phyloP scores from a whole-genome alignment of 805 yeast species.

The Starmerella bombi region DNA sequence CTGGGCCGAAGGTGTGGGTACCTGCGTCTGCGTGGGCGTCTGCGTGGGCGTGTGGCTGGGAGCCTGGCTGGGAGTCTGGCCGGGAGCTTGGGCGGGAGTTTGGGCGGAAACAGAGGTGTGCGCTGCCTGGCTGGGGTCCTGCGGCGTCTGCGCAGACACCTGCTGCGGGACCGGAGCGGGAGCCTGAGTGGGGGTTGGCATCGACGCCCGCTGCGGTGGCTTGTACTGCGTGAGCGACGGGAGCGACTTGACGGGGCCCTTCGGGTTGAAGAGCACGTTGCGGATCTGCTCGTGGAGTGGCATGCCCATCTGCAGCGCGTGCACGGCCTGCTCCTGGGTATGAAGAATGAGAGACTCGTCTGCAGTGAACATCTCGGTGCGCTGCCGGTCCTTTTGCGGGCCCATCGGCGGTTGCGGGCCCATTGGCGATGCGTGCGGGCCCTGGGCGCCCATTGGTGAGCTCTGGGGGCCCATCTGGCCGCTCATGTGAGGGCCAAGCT shows the following conservation, averaged over 20 bases:
- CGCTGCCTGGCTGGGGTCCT: too few species aligned
- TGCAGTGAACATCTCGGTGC: slow-evolving; percentile 11
- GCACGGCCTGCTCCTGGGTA: slow-evolving; percentile 14
- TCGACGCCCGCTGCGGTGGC: too few species aligned
- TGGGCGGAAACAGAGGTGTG: too few species aligned
- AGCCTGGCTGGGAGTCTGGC: too few species aligned
- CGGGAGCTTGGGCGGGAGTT: too few species aligned
- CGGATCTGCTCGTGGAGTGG: slow-evolving; percentile 9
- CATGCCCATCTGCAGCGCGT: slow-evolving; percentile 11
- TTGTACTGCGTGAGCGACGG: slow-evolving; percentile 8
- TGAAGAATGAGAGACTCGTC: slow-evolving; percentile 10
- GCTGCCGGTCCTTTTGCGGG: not conserved
- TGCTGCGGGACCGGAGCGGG: too few species aligned
- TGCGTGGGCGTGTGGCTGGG: too few species aligned
- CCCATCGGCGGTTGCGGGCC: not conserved
- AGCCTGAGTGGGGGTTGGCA: too few species aligned
- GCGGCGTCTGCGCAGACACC: not conserved
- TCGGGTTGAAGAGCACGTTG: slow-evolving; percentile 8
- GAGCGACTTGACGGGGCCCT: slow-evolving; percentile 6
- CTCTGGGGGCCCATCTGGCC: not conserved
- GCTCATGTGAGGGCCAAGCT: not conserved
- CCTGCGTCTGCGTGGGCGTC: not conserved
- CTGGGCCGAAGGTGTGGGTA: not conserved
- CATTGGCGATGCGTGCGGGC: too few species aligned
- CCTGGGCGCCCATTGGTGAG: too few species aligned